A percentile compares a stretch with the other conserved stretches of the same genome.
phyloP scores from a whole-genome alignment of 2,329 filamentous ascomycete species.

The Penicillium sp. region DNA sequence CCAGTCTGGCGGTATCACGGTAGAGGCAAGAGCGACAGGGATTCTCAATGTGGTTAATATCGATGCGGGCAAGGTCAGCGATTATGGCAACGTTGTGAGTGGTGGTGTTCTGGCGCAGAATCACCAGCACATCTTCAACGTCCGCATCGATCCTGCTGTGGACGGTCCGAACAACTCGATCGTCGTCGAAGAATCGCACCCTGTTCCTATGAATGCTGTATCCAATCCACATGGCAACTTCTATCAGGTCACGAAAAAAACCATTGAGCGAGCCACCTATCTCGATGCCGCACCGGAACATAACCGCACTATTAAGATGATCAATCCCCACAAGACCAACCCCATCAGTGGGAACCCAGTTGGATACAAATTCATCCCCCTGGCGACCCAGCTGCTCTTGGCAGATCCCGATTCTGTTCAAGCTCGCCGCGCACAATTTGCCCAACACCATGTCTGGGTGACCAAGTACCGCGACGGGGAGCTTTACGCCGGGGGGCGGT shows the following conservation, averaged over 20 bases:
- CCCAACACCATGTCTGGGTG: slow-evolving; percentile 60
- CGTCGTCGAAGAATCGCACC: slow-evolving; percentile 60
- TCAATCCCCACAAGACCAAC: slow-evolving; percentile 58
- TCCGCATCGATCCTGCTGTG: slow-evolving; percentile 65
- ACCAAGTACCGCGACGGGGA: slow-evolving; percentile 57
- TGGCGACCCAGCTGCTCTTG: slow-evolving; percentile 61
- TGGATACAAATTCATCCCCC: slow-evolving; percentile 60
- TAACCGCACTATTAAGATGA: slow-evolving; percentile 61
- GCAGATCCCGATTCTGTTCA: slow-evolving; percentile 59
- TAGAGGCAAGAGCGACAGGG: slow-evolving; percentile 70
- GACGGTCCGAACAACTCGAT: slow-evolving; percentile 60
- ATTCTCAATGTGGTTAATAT: slow-evolving; percentile 68
- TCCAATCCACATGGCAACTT: slow-evolving; percentile 59
- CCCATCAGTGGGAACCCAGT: slow-evolving; percentile 57
- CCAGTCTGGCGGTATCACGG: slow-evolving; percentile 64
- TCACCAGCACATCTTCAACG: slow-evolving; percentile 75
- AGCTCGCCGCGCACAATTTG: slow-evolving; percentile 57
- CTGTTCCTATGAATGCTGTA: slow-evolving; percentile 58
- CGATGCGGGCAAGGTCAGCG: slow-evolving; percentile 61
- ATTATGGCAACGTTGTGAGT: slow-evolving; percentile 68
- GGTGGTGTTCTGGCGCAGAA: slow-evolving; percentile 68
- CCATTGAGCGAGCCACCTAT: slow-evolving; percentile 53
- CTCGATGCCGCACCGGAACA: slow-evolving; percentile 49
- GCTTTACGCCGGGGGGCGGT: slow-evolving; percentile 58
- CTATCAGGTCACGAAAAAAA: slow-evolving; percentile 54